Base-by-base conservation (phyloP, 495 filamentous ascomycete genomes). In the Neurospora tetrasperma region DNA sequence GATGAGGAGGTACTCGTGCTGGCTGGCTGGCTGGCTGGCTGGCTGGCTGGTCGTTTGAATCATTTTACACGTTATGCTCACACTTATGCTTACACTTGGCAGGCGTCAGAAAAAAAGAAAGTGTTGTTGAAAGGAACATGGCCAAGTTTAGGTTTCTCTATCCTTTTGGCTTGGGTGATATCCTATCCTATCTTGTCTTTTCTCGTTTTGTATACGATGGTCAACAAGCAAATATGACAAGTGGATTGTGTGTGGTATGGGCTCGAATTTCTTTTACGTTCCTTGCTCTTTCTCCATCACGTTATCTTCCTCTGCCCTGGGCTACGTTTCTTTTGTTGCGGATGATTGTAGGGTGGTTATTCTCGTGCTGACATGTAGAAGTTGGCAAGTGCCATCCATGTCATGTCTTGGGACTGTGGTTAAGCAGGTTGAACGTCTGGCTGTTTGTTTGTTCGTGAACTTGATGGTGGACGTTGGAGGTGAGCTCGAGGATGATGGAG, bases 381-480 rank as follows among this genome's bases (percentile, higher is more conserved):
- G 46, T 54, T 14, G 46, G 20, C 46, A 54, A 54, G 46, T 14
- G 20, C 46, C 46, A 48, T 48, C 6, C 16, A 20, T 11, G 46
- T 5, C 6, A 20, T 10, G 46, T 54, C 20, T 12, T 23, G 46
- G 20, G 4, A 54, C 10, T 5, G 20, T 54, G 46, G 10, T 12
- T 1, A 4, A 4, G n/a, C 11, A 3, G 18, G n/a, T 48, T 11
- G 7, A 4, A 46, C 7, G 18, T 46, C 3, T 46, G 7, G 2
- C 0, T 12, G 4, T 4, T 1, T 12, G 4, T 4, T 12, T 0
- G 46, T 1, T 6, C 0, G n/a, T 23, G 46, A 20, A 5, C 44
- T 20, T 0, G 44, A 20, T 9, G 48, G 14, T 31, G 20, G 11
- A 27, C 44, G 39, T 2, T 20, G 44, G 44, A 48, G n/a, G 5